phyloP scores from a whole-genome alignment of 176 grass and related monocot species.

The Oryza rufipogon region DNA sequence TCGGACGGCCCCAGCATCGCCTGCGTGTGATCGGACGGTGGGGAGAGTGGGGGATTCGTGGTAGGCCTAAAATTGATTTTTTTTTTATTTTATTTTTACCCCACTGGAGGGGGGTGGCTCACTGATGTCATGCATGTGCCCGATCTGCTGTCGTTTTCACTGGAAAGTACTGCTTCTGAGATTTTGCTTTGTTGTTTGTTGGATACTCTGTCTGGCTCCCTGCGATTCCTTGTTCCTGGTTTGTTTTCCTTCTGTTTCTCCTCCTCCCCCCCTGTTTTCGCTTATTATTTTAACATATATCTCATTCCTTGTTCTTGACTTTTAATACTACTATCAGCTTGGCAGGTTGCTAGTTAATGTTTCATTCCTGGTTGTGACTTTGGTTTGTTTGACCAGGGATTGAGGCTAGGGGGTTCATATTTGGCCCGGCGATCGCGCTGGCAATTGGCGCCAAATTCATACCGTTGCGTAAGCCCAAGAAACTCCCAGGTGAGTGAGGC shows the following conservation, averaged over 20 bases:
- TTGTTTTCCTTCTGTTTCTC: not conserved
- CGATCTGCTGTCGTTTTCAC: slow-evolving; percentile 61
- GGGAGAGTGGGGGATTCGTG: not conserved
- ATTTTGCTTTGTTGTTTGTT: slow-evolving; percentile 50
- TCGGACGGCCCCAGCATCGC: slow-evolving; percentile 14
- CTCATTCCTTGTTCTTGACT: not conserved
- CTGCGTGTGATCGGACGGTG: slow-evolving; percentile 43
- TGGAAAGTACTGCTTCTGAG: slow-evolving; percentile 58
- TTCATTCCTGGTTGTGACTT: not conserved
- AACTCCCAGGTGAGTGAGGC: slow-evolving; percentile 82
- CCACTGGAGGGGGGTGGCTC: not conserved
- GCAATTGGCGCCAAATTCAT: slow-evolving; percentile 89
- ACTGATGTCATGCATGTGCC: slow-evolving; percentile 55
- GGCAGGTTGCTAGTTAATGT: not conserved
- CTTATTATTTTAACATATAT: not conserved
- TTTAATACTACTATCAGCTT: too few relatives aligned
- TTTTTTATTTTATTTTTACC: not conserved
- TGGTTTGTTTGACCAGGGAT: slow-evolving; percentile 59
- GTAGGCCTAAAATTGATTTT: not conserved
- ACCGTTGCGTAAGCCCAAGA: slow-evolving; percentile 89
- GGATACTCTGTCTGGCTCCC: slow-evolving; percentile 45
- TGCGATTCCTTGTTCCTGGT: not conserved
- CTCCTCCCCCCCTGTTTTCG: not conserved
- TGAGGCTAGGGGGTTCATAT: slow-evolving; percentile 91
- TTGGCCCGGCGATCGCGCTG: slow-evolving; percentile 79